phyloP scores from a whole-genome alignment of 768 basidiomycete species.

The Suillus decipiens region DNA sequence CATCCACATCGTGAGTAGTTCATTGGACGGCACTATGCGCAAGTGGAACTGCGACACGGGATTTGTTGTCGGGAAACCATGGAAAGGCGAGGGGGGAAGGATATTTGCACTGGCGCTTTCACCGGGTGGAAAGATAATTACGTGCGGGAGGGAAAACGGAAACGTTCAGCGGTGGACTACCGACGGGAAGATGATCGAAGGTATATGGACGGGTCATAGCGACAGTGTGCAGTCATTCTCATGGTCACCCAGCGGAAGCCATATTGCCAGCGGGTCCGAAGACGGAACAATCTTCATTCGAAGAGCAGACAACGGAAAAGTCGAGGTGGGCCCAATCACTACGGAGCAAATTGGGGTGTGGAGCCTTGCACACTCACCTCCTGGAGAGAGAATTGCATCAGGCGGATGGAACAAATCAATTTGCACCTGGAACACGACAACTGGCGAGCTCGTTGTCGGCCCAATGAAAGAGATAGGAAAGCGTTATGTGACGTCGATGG shows the following conservation, averaged over 20 bases:
- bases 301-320: neutral
- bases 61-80: neutral
- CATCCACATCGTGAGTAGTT: neutral
- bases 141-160: neutral
- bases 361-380: neutral
- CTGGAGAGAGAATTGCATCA: neutral
- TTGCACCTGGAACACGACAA: neutral
- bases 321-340: neutral
- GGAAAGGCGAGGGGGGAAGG: neutral
- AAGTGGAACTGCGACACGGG: slow-evolving; percentile 1
- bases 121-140: neutral
- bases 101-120: neutral
- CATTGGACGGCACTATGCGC: neutral
- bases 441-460: neutral
- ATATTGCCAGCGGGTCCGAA: neutral
- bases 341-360: neutral
- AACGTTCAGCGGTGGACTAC: neutral
- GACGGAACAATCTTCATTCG: neutral
- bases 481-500: neutral
- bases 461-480: neutral
- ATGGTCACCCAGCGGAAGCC: neutral
- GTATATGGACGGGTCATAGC: neutral
- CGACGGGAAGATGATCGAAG: neutral
- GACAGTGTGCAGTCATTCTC: neutral
- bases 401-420: neutral